These are phyloP conservation scores for Rhodotorula taiwanensis DNA, from an alignment of 768 basidiomycete genomes.

Conservation along the genomic window DNA sequence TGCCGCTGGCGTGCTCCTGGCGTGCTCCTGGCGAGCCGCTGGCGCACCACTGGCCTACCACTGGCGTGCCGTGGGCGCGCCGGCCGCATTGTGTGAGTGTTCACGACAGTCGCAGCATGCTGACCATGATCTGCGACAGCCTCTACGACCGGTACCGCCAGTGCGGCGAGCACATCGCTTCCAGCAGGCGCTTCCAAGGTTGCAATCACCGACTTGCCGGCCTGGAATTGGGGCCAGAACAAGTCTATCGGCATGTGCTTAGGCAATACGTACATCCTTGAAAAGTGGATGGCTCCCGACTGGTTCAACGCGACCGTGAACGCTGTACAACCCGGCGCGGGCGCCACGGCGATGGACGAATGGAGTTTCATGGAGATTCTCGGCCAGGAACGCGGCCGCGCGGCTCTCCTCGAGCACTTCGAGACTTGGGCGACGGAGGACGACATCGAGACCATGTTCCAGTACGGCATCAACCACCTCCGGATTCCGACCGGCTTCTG, in stretches of 20 bases:
- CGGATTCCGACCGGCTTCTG: slow-evolving; percentile 41
- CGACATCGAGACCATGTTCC: slow-evolving; percentile 41
- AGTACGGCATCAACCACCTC: slow-evolving; percentile 39
- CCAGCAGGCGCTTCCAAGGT: too few species aligned
- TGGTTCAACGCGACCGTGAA: slow-evolving; percentile 32
- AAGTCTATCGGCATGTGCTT: slow-evolving; percentile 35
- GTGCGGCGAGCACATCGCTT: too few species aligned
- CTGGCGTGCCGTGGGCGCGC: too few species aligned
- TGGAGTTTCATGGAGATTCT: slow-evolving; percentile 26
- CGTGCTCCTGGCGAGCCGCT: too few species aligned
- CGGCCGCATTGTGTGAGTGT: too few species aligned
- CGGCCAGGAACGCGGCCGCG: slow-evolving; percentile 32
- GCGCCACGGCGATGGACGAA: slow-evolving; percentile 28
- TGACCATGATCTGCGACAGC: too few species aligned
- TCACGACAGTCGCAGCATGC: too few species aligned
- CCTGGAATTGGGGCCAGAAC: slow-evolving; percentile 33
- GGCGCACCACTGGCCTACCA: too few species aligned
- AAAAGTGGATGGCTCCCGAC: slow-evolving; percentile 33
- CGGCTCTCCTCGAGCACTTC: slow-evolving; percentile 43
- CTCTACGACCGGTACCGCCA: too few species aligned
- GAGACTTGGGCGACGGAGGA: slow-evolving; percentile 46
- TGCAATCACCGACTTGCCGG: not conserved
- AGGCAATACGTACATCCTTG: not conserved
- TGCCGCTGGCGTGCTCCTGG: too few species aligned
- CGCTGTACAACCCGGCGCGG: slow-evolving; percentile 10